phyloP scores from a whole-genome alignment of 257 asterid species.

The Nicotiana knightiana region DNA sequence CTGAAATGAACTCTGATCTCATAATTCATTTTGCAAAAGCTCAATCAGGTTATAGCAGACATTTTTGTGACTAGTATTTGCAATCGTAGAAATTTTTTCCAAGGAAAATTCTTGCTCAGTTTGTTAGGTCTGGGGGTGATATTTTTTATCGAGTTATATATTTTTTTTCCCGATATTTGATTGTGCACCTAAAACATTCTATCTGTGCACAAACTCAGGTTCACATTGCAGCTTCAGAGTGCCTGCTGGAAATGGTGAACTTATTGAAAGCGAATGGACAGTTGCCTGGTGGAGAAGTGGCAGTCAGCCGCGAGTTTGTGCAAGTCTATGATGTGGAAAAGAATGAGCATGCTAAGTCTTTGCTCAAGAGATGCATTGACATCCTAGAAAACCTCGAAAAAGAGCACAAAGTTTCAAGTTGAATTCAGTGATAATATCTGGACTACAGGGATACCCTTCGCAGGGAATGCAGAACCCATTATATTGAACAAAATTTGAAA shows the following conservation, averaged over 20 bases:
- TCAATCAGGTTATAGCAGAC: neutral
- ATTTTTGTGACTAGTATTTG: neutral
- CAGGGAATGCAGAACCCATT: neutral
- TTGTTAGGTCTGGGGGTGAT: neutral
- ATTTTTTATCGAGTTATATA: neutral
- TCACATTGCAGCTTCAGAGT: conserved; percentile 77
- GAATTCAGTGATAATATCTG: neutral
- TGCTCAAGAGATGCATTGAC: conserved; percentile 59
- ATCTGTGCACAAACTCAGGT: conserved; percentile 45
- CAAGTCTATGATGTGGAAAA: conserved; percentile 58
- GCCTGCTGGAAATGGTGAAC: conserved; percentile 60
- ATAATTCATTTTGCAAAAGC: neutral
- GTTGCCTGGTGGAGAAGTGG: conserved; percentile 29
- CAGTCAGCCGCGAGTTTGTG: conserved; percentile 49
- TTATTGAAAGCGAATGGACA: conserved; percentile 29
- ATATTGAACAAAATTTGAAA: neutral
- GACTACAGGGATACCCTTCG: neutral
- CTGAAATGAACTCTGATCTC: conserved; percentile 2
- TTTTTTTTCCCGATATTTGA: neutral
- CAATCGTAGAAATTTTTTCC: neutral
- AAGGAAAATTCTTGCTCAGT: neutral
- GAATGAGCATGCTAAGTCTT: conserved; percentile 78
- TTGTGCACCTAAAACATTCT: neutral
- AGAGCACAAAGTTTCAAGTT: conserved; percentile 9
- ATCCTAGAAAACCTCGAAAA: conserved; percentile 36